A percentile compares a stretch with the other conserved stretches of the same genome.
Evolutionary conservation across 176 grass and related monocot genomes (phyloP).

Genomic region (Eleusine coracana): DNA sequence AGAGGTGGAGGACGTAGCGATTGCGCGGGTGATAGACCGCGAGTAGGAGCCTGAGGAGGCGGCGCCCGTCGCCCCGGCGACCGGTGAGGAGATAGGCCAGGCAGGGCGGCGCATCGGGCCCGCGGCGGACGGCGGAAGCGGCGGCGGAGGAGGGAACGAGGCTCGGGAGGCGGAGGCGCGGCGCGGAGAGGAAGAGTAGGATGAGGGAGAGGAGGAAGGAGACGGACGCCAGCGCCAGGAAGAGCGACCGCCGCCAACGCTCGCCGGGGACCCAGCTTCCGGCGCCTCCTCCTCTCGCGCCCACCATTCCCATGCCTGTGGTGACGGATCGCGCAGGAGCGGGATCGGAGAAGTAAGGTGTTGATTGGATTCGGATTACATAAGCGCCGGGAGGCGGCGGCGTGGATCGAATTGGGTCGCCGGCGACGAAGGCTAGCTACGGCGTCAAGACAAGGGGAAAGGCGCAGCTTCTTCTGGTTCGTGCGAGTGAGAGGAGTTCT

Average conservation of each 20-base stretch:
- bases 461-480: constrained; percentile 22
- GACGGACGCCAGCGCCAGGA: constrained; percentile 43
- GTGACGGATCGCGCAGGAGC: neutral
- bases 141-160: constrained; percentile 16
- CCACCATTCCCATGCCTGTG: constrained; percentile 21
- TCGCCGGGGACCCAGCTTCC: constrained; percentile 32
- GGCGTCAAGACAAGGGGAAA: constrained; percentile 20
- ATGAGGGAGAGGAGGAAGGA: constrained; percentile 63
- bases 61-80: constrained; percentile 49
- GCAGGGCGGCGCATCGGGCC: constrained; percentile 50
- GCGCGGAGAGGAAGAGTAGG: constrained; percentile 56
- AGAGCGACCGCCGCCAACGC: constrained; percentile 47
- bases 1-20: constrained; percentile 77
- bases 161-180: constrained; percentile 53
- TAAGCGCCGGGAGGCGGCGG: neutral
- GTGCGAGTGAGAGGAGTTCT: constrained; percentile 23
- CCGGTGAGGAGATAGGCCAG: constrained; percentile 78
- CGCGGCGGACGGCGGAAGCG: constrained; percentile 28
- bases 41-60: constrained; percentile 71
- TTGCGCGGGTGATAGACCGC: constrained; percentile 89
- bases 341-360: neutral
- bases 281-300: constrained; percentile 15
- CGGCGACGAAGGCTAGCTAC: constrained; percentile 32
- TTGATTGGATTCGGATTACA: neutral
- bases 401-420: constrained; percentile 15